Base-by-base conservation (phyloP, 2,329 filamentous ascomycete genomes). In the Ceratocystis alfenasii region DNA sequence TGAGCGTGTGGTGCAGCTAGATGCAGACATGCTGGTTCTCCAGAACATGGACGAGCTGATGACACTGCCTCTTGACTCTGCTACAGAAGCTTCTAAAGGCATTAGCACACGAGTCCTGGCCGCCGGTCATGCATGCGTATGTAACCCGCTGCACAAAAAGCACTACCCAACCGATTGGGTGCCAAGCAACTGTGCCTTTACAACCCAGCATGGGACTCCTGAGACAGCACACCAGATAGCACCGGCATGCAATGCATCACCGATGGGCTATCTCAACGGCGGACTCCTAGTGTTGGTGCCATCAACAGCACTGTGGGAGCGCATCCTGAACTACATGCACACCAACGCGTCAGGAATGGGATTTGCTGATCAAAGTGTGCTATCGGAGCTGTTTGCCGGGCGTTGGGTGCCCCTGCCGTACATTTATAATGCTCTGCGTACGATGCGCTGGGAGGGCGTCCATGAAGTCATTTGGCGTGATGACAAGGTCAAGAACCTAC, bases 21-120 rank as follows among this genome's bases (percentile, higher is more conserved):
- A 96, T 76, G 88, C 87, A 72, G 91, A 96, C 77, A 95, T 95
- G 90, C 77, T 95, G 63, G 85, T 90, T 6, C 76, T 87, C 69
- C 80, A 80, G 71, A 95, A 95, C 75, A 95, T 96, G 89, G 91
- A 95, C 74, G 90, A 95, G 77, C 78, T 95, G 70, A 95, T 95
- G 89, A 84, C 89, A n/a, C 71, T 95, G 62, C 78, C 83, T 68
- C 82, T 95, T 59, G 89, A 93, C 74, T 72, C 77, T 41, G 71
- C 70, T 0, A 68, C 7, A 48, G 50, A 57, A 22, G 66, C 66
- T 5, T 60, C 33, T 15, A 12, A 41, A 22, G 55, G 44, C 2
- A 12, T 33, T 0, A 65, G 10, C 65, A 69, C 10, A 57, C 80
- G 82, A 57, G 88, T 95, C 44, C 93, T 95, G 75, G 90, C 89